phyloP scores from a whole-genome alignment of 495 filamentous ascomycete genomes.

The Penicillium canescens region DNA sequence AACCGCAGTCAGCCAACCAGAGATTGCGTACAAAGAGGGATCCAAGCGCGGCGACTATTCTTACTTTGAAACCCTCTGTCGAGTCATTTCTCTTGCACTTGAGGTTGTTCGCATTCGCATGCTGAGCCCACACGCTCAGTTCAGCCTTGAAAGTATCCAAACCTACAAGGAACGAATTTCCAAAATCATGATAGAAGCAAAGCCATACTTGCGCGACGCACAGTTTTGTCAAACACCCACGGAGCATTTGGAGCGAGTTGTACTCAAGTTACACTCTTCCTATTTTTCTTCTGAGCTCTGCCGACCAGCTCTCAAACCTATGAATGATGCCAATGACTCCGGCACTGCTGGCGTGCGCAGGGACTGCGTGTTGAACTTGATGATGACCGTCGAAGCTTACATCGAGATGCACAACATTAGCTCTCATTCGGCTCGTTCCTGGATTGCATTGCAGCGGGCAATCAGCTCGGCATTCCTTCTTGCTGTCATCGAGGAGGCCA shows the following conservation, averaged over 20 bases:
- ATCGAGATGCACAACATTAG: slow-evolving; percentile 48
- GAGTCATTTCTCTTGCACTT: slow-evolving; percentile 50
- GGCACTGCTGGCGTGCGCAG: slow-evolving; percentile 43
- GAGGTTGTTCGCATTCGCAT: slow-evolving; percentile 60
- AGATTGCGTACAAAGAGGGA: slow-evolving; percentile 45
- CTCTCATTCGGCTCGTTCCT: slow-evolving; percentile 44
- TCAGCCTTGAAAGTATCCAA: slow-evolving; percentile 47
- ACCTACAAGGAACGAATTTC: slow-evolving; percentile 51
- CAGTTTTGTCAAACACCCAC: slow-evolving; percentile 45
- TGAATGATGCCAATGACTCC: slow-evolving; percentile 33
- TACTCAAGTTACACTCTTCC: slow-evolving; percentile 57
- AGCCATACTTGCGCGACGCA: slow-evolving; percentile 52
- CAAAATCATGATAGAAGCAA: slow-evolving; percentile 52
- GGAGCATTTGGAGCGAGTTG: slow-evolving; percentile 56
- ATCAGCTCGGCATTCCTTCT: slow-evolving; percentile 50
- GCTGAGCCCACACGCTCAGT: slow-evolving; percentile 43
- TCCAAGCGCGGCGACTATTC: slow-evolving; percentile 40
- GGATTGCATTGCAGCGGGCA: slow-evolving; percentile 49
- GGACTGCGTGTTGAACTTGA: slow-evolving; percentile 42
- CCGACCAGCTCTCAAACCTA: slow-evolving; percentile 53
- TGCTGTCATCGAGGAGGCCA: slow-evolving; percentile 46
- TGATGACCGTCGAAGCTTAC: slow-evolving; percentile 47
- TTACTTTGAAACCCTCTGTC: slow-evolving; percentile 57
- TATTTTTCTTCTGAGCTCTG: slow-evolving; percentile 62
- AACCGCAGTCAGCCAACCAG: slow-evolving; percentile 48